Evolutionary conservation across 345 rosid species (phyloP).

Genomic region (Cardamine resedifolia): DNA sequence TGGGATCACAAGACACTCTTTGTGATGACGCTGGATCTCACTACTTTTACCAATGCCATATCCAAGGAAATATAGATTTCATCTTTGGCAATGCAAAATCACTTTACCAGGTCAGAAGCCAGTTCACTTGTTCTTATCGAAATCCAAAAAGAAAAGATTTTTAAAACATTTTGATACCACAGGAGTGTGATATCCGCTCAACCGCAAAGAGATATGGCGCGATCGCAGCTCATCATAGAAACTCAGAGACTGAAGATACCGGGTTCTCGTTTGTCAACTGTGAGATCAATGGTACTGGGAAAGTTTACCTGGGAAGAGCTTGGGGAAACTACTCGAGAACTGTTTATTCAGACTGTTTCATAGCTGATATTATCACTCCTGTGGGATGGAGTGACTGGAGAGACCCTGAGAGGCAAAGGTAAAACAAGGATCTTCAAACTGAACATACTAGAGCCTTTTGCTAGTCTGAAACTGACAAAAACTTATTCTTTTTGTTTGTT

Average conservation of each 20-base stretch:
- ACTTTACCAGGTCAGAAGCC: conserved; percentile 57
- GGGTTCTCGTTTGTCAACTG: conserved; percentile 89
- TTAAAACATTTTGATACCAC: conserved; percentile 2
- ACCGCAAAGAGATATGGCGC: conserved; percentile 63
- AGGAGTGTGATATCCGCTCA: conserved; percentile 77
- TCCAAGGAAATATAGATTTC: conserved; percentile 82
- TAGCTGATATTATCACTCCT: conserved; percentile 62
- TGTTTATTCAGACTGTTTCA: conserved; percentile 66
- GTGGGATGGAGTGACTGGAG: conserved; percentile 93
- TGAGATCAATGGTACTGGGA: conserved; percentile 68
- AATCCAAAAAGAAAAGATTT: not conserved
- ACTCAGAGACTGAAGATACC: conserved; percentile 56
- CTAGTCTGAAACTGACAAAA: not conserved
- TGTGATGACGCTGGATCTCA: conserved; percentile 79
- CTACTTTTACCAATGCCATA: conserved; percentile 63
- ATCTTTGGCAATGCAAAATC: conserved; percentile 80
- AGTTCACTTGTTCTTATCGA: not conserved
- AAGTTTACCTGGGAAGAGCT: conserved; percentile 76
- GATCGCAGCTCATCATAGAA: conserved; percentile 86
- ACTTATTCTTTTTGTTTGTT: not conserved
- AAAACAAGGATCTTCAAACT: conserved; percentile 4
- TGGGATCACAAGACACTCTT: conserved; percentile 94
- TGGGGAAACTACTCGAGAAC: conserved; percentile 85
- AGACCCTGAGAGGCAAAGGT: conserved; percentile 56
- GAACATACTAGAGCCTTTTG: not conserved